These are phyloP conservation scores for Aspergillus bertholletiae DNA, from an alignment of 495 filamentous ascomycete genomes.

Conservation along the genomic window DNA sequence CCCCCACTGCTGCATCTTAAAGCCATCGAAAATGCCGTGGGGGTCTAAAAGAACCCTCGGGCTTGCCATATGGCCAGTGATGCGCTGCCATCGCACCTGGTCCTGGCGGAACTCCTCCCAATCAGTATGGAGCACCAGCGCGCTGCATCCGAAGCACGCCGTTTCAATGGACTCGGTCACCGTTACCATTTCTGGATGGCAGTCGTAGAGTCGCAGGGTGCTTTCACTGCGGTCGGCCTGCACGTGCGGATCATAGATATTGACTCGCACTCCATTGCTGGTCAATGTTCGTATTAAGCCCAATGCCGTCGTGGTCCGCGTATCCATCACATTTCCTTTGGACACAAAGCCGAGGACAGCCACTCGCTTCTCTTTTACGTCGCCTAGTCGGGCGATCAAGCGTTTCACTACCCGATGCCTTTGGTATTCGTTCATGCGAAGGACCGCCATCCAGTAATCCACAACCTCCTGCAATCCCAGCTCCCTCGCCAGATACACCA, in stretches of 20 bases:
- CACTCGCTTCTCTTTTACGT: conserved; percentile 62
- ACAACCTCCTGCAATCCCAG: conserved; percentile 65
- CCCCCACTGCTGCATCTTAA: conserved; percentile 11
- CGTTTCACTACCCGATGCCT: conserved; percentile 56
- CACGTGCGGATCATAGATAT: conserved; percentile 61
- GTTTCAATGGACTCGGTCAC: conserved; percentile 10
- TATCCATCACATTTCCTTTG: conserved; percentile 70
- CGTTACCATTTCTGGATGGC: not conserved
- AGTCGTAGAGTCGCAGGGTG: not conserved
- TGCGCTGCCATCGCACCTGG: conserved; percentile 9
- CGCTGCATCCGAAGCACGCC: conserved; percentile 13
- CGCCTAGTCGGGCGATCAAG: conserved; percentile 59
- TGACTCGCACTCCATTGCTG: conserved; percentile 53
- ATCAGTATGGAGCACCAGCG: conserved; percentile 6
- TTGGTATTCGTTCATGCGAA: conserved; percentile 63
- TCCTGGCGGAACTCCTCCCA: conserved; percentile 12
- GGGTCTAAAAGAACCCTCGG: conserved; percentile 9
- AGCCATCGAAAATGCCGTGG: conserved; percentile 2
- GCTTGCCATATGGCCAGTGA: conserved; percentile 7
- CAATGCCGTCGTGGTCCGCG: conserved; percentile 62
- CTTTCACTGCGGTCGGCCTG: not conserved
- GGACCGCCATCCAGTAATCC: conserved; percentile 66
- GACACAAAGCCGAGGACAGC: conserved; percentile 68
- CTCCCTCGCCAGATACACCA: conserved; percentile 66
- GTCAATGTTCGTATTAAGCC: conserved; percentile 58